phyloP scores from a whole-genome alignment of 2,329 filamentous ascomycete species.

The Aspergillus flavus region DNA sequence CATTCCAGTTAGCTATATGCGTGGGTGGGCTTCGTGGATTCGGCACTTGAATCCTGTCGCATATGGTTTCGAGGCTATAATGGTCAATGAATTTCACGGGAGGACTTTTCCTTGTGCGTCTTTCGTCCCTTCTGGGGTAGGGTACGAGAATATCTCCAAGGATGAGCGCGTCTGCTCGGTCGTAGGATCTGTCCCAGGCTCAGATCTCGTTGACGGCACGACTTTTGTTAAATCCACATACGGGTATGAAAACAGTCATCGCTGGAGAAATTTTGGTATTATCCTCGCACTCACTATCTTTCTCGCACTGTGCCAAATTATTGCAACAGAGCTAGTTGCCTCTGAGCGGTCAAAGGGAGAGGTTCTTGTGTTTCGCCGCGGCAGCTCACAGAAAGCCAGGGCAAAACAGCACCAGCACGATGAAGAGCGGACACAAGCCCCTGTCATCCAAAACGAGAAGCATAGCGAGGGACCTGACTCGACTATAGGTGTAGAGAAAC shows the following conservation, averaged over 20 bases:
- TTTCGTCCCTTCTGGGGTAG: constrained; percentile 45
- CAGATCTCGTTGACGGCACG: constrained; percentile 58
- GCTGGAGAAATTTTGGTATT: constrained; percentile 71
- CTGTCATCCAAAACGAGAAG: neutral
- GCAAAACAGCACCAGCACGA: constrained; percentile 5
- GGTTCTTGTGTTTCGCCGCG: constrained; percentile 13
- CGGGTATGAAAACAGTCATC: constrained; percentile 58
- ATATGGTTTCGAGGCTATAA: constrained; percentile 76
- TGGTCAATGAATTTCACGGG: constrained; percentile 76
- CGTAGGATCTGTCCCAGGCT: constrained; percentile 59
- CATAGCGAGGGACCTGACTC: neutral
- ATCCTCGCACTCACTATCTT: constrained; percentile 63
- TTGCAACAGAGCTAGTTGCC: constrained; percentile 41
- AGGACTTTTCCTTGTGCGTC: constrained; percentile 58
- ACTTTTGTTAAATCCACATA: constrained; percentile 57
- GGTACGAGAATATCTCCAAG: constrained; percentile 37
- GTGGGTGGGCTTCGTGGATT: constrained; percentile 77
- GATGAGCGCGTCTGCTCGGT: constrained; percentile 56
- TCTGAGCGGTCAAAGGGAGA: constrained; percentile 26
- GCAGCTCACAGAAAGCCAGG: constrained; percentile 6
- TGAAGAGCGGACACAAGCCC: constrained; percentile 6
- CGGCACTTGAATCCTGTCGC: constrained; percentile 75
- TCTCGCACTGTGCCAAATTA: constrained; percentile 61
- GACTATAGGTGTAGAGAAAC: constrained; percentile 32
- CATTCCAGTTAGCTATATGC: constrained; percentile 59